phyloP scores from a whole-genome alignment of 1,284 basidiomycete genomes.

The Ustilago vetiveriae region DNA sequence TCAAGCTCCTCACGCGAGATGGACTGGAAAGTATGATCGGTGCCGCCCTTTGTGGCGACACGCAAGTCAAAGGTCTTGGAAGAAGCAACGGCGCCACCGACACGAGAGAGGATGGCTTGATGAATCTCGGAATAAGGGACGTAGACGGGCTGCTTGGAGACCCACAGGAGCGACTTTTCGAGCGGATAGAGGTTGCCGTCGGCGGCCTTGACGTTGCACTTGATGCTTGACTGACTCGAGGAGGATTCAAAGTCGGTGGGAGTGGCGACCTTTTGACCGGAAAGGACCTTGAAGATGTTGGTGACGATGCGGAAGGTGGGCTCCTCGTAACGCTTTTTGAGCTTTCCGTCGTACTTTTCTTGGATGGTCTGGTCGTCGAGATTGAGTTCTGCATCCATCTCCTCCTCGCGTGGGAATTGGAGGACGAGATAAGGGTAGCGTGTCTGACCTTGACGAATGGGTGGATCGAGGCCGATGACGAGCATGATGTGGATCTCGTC shows the following conservation, averaged over 20 bases:
- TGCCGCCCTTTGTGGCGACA: slow-evolving; percentile 82
- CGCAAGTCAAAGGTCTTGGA: slow-evolving; percentile 94
- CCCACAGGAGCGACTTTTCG: slow-evolving; percentile 97
- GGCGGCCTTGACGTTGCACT: slow-evolving; percentile 95
- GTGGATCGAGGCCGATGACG: slow-evolving; percentile 74
- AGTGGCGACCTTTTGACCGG: slow-evolving; percentile 87
- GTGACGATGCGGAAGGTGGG: slow-evolving; percentile 96
- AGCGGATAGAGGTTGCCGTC: slow-evolving; percentile 98
- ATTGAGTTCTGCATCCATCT: slow-evolving; percentile 94
- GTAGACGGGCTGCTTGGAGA: slow-evolving; percentile 93
- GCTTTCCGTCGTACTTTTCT: slow-evolving; percentile 76
- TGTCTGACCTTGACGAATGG: slow-evolving; percentile 97
- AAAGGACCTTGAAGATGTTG: slow-evolving; percentile 88
- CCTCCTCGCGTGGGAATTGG: slow-evolving; percentile 95
- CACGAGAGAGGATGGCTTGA: slow-evolving; percentile 89
- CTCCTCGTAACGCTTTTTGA: slow-evolving; percentile 90
- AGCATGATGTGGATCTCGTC: slow-evolving; percentile 96
- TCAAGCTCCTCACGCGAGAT: slow-evolving; percentile 97
- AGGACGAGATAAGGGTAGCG: slow-evolving; percentile 97
- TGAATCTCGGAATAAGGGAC: slow-evolving; percentile 91
- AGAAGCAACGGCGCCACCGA: slow-evolving; percentile 87
- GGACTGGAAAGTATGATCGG: slow-evolving; percentile 77
- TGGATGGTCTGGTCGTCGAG: slow-evolving; percentile 75
- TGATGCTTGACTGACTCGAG: slow-evolving; percentile 74
- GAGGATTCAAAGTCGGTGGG: slow-evolving; percentile 68